A percentile compares a stretch with the other conserved stretches of the same genome.
Evolutionary conservation across 2,329 filamentous ascomycete species (phyloP).

Genomic region (Aureobasidium sp.): DNA sequence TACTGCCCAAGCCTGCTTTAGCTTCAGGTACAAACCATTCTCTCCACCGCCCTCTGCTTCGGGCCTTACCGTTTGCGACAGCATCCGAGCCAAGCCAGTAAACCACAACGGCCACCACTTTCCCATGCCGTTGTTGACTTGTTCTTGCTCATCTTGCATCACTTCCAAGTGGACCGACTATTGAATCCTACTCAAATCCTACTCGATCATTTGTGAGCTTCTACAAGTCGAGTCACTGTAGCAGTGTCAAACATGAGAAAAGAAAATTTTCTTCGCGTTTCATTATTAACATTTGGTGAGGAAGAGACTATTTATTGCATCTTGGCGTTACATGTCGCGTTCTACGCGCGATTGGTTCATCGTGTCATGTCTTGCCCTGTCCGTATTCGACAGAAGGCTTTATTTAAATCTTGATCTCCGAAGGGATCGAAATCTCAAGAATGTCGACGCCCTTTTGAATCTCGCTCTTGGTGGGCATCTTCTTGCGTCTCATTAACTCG

Average conservation of each 20-base stretch:
- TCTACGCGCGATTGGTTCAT: neutral
- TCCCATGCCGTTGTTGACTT: neutral
- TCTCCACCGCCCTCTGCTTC: neutral
- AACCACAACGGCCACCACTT: neutral
- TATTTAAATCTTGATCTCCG: slow-evolving; percentile 39
- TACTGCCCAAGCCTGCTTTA: neutral
- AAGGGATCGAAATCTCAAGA: slow-evolving; percentile 37
- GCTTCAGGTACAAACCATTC: slow-evolving; percentile 2
- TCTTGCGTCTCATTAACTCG: slow-evolving; percentile 74
- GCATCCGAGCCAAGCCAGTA: neutral
- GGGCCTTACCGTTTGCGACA: slow-evolving; percentile 1
- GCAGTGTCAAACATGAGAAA: neutral
- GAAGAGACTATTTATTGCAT: slow-evolving; percentile 2
- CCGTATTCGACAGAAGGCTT: neutral
- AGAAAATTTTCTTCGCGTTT: neutral
- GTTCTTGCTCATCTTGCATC: neutral
- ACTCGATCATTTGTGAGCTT: neutral
- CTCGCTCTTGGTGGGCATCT: slow-evolving; percentile 77
- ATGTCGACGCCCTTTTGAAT: slow-evolving; percentile 55
- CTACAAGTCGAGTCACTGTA: neutral
- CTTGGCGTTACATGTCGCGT: slow-evolving; percentile 14
- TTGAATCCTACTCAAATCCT: slow-evolving; percentile 6
- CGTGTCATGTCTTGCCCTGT: neutral
- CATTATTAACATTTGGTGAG: slow-evolving; percentile 7
- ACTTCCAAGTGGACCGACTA: neutral